Evolutionary conservation across 768 basidiomycete species (phyloP).

Genomic region (Mycena polygramma): DNA sequence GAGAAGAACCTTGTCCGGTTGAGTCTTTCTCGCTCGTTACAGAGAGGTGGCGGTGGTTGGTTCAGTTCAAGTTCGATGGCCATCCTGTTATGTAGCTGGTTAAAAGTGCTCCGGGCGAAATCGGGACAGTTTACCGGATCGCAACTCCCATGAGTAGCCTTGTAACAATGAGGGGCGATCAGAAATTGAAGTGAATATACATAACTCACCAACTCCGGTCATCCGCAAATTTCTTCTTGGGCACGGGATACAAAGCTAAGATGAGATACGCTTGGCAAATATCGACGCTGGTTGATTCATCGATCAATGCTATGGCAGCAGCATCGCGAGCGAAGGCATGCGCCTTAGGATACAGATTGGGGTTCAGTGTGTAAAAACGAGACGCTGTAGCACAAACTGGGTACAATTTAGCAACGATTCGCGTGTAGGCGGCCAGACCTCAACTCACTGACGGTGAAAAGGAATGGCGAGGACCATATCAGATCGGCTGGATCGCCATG

Average conservation of each 20-base stretch:
- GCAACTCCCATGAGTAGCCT: conserved; percentile 78
- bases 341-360: conserved; percentile 67
- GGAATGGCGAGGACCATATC: conserved; percentile 68
- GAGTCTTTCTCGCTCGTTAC: conserved; percentile 73
- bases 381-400: conserved; percentile 80
- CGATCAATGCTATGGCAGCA: conserved; percentile 70
- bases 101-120: neutral
- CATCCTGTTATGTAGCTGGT: conserved; percentile 56
- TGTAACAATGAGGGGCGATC: neutral
- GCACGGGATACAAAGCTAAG: conserved; percentile 72
- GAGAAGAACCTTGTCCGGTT: conserved; percentile 61
- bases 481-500: conserved; percentile 64
- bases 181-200: neutral
- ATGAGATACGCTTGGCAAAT: conserved; percentile 84
- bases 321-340: conserved; percentile 74
- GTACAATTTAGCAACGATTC: neutral
- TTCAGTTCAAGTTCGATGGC: conserved; percentile 80
- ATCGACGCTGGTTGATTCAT: conserved; percentile 78
- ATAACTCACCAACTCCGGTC: conserved; percentile 67
- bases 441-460: conserved; percentile 71
- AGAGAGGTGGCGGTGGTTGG: conserved; percentile 61
- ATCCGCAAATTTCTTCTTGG: conserved; percentile 76
- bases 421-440: conserved; percentile 4
- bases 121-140: conserved; percentile 58
- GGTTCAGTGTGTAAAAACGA: conserved; percentile 69